Conservation (phyloP, 768 basidiomycete genomes). For the Boletus bicolor region DNA sequence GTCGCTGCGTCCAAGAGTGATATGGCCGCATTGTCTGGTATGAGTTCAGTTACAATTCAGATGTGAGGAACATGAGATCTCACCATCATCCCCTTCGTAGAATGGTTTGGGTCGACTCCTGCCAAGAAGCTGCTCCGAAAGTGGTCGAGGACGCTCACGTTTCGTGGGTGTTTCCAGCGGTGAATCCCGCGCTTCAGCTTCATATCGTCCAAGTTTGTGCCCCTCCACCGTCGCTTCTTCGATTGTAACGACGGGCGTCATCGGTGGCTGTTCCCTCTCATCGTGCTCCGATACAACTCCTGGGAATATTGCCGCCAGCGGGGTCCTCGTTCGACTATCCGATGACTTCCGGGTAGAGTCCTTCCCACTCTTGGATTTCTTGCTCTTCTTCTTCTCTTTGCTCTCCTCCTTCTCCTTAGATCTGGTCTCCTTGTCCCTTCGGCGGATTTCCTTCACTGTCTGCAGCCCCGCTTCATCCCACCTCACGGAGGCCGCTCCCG, state of each 20-base stretch:
- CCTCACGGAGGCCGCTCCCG: constrained; percentile 41
- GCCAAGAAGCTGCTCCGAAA: constrained; percentile 62
- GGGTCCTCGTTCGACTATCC: constrained; percentile 53
- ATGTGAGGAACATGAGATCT: neutral
- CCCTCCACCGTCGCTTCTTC: constrained; percentile 56
- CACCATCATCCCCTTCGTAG: constrained; percentile 47
- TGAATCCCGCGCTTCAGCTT: neutral
- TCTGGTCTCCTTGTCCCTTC: constrained; percentile 36
- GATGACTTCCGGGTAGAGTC: constrained; percentile 41
- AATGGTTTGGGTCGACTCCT: constrained; percentile 47
- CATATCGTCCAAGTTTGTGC: constrained; percentile 27
- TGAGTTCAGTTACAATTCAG: neutral
- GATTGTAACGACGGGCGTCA: constrained; percentile 36
- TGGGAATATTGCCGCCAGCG: constrained; percentile 61
- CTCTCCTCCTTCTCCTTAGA: constrained; percentile 32
- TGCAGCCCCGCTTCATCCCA: constrained; percentile 52
- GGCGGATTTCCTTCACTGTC: constrained; percentile 47
- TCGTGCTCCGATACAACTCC: constrained; percentile 27
- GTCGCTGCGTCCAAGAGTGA: constrained; percentile 78
- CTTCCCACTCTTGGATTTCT: constrained; percentile 27
- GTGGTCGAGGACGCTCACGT: constrained; percentile 50
- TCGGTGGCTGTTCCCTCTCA: neutral
- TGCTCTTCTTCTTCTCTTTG: constrained; percentile 32
- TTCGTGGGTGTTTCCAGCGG: constrained; percentile 34
- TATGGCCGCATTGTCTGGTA: constrained; percentile 46